Evolutionary conservation across 441 rosid genomes (phyloP).

Genomic region (Biscutella laevigata): DNA sequence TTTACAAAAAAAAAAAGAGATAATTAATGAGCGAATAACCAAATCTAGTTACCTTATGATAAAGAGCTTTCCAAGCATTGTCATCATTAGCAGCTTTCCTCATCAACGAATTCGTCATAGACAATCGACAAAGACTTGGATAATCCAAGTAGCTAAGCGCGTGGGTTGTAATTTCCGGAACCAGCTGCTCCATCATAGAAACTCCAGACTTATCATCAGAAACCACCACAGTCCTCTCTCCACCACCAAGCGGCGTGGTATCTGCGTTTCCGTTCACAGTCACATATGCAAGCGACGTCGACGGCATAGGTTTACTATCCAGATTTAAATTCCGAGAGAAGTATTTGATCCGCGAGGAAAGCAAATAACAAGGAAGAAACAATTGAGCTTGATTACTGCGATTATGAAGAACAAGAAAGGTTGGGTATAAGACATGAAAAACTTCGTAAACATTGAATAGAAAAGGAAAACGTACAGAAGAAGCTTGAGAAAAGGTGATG

Average conservation of each 20-base stretch:
- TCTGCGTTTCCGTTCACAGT: constrained; percentile 30
- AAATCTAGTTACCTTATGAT: constrained; percentile 58
- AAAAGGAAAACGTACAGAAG: constrained; percentile 36
- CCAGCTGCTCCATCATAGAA: constrained; percentile 97
- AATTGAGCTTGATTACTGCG: constrained; percentile 36
- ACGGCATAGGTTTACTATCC: constrained; percentile 21
- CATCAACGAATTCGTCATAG: constrained; percentile 97
- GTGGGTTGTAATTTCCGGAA: constrained; percentile 95
- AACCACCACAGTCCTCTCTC: constrained; percentile 15
- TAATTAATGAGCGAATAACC: not conserved
- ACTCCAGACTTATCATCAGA: constrained; percentile 54
- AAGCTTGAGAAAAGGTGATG: constrained; percentile 5
- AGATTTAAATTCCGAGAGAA: constrained; percentile 16
- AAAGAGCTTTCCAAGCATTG: constrained; percentile 94
- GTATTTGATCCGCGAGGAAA: constrained; percentile 33
- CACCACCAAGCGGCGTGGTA: constrained; percentile 27
- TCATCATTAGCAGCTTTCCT: constrained; percentile 96
- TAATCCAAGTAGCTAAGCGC: constrained; percentile 95
- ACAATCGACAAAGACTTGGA: constrained; percentile 84
- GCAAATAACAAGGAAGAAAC: constrained; percentile 35
- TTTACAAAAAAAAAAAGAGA: not conserved
- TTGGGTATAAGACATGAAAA: constrained; percentile 58
- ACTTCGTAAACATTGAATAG: constrained; percentile 24
- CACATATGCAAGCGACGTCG: constrained; percentile 19
- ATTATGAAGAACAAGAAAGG: constrained; percentile 43